phyloP scores from a whole-genome alignment of 805 yeast species.

The Wickerhamiella shivajii region DNA sequence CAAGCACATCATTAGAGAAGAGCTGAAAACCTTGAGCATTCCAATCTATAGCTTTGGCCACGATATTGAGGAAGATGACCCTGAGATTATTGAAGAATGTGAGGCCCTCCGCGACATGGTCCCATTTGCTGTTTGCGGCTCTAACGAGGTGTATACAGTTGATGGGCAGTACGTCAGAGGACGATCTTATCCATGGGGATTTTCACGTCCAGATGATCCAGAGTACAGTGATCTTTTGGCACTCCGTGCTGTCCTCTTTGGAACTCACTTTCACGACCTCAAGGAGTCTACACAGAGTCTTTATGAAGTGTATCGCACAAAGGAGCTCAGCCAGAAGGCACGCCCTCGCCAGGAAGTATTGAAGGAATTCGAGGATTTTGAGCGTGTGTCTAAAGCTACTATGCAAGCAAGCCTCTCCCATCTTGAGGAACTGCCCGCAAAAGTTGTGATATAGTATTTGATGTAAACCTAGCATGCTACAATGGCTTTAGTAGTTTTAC shows the following conservation, averaged over 20 bases:
- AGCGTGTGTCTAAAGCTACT: too few relatives aligned
- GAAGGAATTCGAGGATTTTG: too few relatives aligned
- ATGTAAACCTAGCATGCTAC: too few relatives aligned
- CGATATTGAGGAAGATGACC: constrained; percentile 43
- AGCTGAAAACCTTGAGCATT: constrained; percentile 42
- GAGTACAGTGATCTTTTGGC: constrained; percentile 26
- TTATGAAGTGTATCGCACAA: constrained; percentile 40
- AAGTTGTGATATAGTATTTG: too few relatives aligned
- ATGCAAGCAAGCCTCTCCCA: too few relatives aligned
- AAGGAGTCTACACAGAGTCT: constrained; percentile 68
- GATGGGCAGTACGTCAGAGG: constrained; percentile 29
- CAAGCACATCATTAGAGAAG: constrained; percentile 41
- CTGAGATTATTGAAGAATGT: constrained; percentile 24
- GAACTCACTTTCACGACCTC: constrained; percentile 43
- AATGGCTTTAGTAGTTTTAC: too few relatives aligned
- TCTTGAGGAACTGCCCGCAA: too few relatives aligned
- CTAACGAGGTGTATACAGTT: constrained; percentile 27
- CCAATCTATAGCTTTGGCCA: constrained; percentile 61
- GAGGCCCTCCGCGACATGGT: constrained; percentile 31
- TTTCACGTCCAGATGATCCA: constrained; percentile 33
- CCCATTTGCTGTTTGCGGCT: constrained; percentile 53
- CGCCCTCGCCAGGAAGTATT: too few relatives aligned
- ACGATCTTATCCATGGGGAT: constrained; percentile 56
- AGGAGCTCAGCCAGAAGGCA: constrained; percentile 32
- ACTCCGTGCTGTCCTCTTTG: constrained; percentile 56